Conservation (phyloP, 805 yeast genomes). For the Candida krabiensis region DNA sequence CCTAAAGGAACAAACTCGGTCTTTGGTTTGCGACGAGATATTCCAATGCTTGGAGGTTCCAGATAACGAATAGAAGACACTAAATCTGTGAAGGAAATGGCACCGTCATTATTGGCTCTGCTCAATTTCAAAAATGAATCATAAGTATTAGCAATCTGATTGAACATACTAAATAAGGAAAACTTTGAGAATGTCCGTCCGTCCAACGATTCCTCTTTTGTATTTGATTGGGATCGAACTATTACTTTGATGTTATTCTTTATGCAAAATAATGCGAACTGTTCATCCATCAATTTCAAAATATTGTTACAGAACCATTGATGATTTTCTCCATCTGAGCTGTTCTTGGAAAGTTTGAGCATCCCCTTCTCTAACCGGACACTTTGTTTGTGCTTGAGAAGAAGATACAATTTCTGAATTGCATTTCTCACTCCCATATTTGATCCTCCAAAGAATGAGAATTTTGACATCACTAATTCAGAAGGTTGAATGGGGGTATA, state of each 20-base stretch:
- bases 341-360: slow-evolving; percentile 10
- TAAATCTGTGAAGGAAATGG: slow-evolving; percentile 21
- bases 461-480: slow-evolving; percentile 5
- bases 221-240: slow-evolving; percentile 28
- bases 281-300: slow-evolving; percentile 32
- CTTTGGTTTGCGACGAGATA: slow-evolving; percentile 17
- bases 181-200: slow-evolving; percentile 30
- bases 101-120: slow-evolving; percentile 18
- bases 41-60: slow-evolving; percentile 17
- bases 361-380: slow-evolving; percentile 19
- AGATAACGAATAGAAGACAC: slow-evolving; percentile 25
- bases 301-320: slow-evolving; percentile 27
- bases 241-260: slow-evolving; percentile 26
- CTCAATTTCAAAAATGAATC: slow-evolving; percentile 18
- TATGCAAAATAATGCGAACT: slow-evolving; percentile 28
- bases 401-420: slow-evolving; percentile 21
- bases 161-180: slow-evolving; percentile 25
- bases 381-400: slow-evolving; percentile 25
- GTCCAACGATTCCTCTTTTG: slow-evolving; percentile 24
- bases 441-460: slow-evolving; percentile 9
- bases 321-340: slow-evolving; percentile 3
- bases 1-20: slow-evolving; percentile 29
- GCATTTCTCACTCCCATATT: slow-evolving; percentile 8
- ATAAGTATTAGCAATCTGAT: slow-evolving; percentile 28
- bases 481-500: slow-evolving; percentile 1